Conservation (phyloP, 2,329 filamentous ascomycete genomes). For the Aureobasidium pullulans region DNA sequence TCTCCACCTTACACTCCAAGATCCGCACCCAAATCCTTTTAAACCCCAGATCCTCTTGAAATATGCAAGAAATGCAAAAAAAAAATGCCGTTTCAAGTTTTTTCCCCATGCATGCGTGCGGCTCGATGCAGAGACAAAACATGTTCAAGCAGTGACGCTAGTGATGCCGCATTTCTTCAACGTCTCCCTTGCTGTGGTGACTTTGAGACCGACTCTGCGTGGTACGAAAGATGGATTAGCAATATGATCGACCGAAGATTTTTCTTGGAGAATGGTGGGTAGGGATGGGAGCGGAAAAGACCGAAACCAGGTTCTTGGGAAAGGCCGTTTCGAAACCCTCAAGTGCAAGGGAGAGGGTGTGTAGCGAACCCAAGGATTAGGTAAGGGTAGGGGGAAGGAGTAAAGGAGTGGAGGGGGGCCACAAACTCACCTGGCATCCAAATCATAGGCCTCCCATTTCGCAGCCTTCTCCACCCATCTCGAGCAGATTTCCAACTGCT, state of each 20-base stretch:
- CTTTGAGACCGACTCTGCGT: conserved; percentile 54
- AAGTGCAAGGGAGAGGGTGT: background rate
- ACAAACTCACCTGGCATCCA: conserved; percentile 55
- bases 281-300: background rate
- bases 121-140: background rate
- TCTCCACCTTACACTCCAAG: no score
- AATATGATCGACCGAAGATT: background rate
- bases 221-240: background rate
- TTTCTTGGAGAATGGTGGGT: background rate
- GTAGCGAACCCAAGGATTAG: background rate
- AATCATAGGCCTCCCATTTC: conserved; percentile 62
- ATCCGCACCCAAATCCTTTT: no score
- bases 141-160: background rate
- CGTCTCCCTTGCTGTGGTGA: conserved; percentile 62
- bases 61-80: background rate
- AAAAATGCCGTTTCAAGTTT: no score
- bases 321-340: no score
- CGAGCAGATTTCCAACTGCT: conserved; percentile 55
- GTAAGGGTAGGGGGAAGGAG: conserved; percentile 2
- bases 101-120: background rate
- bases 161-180: conserved; percentile 34
- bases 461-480: conserved; percentile 59
- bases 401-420: background rate
- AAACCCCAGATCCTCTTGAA: no score
- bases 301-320: no score